Conservation (phyloP, 1,284 basidiomycete genomes). For the Golubevia pallescens region DNA sequence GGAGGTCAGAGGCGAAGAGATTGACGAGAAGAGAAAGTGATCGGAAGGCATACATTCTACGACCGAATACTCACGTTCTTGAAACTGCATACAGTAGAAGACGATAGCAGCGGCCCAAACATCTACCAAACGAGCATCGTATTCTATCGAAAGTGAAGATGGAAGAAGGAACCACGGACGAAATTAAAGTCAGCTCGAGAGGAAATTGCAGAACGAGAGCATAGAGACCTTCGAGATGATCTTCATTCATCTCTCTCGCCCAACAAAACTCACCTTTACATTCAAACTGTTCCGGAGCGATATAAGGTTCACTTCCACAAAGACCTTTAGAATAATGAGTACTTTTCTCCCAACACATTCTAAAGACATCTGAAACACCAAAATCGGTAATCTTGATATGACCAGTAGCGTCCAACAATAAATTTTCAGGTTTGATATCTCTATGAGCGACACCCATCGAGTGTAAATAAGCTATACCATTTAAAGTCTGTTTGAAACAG, state of each 20-base stretch:
- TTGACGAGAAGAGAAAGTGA: background rate
- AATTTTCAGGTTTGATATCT: conserved; percentile 97
- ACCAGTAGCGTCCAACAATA: conserved; percentile 89
- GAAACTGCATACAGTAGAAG: conserved; percentile 83
- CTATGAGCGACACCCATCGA: conserved; percentile 96
- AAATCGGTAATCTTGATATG: conserved; percentile 99
- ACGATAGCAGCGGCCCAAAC: conserved; percentile 97
- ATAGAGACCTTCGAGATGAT: no score
- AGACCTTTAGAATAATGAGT: conserved; percentile 96
- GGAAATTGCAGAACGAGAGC: no score
- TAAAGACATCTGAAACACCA: conserved; percentile 95
- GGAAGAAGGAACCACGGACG: no score
- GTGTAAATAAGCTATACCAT: conserved; percentile 86
- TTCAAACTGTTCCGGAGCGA: conserved; percentile 95
- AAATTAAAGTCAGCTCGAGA: no score
- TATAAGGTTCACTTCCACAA: conserved; percentile 97
- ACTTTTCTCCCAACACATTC: conserved; percentile 96
- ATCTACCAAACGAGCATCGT: conserved; percentile 94
- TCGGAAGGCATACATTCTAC: background rate
- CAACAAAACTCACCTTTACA: conserved; percentile 82
- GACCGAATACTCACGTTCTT: conserved; percentile 24
- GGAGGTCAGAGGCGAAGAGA: background rate
- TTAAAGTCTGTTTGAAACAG: conserved; percentile 94
- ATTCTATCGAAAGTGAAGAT: no score
- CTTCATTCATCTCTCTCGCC: no score